Conservation (phyloP, 495 filamentous ascomycete species). For the Lindgomyces ingoldianus region DNA sequence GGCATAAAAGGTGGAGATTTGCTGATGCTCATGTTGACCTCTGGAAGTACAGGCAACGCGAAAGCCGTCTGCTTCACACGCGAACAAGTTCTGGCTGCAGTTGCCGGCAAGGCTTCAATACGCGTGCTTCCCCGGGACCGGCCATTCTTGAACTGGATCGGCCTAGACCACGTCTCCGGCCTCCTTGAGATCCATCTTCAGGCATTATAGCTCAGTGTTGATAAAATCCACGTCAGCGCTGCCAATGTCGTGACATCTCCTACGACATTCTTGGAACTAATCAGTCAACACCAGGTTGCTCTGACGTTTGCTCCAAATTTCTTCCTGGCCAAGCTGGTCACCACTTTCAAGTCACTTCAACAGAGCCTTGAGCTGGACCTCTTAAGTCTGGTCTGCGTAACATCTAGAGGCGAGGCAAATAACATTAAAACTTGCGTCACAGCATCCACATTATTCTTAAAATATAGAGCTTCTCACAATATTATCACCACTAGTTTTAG, state of each 20-base stretch:
- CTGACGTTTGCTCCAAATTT: slow-evolving; percentile 60
- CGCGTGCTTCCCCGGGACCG: not conserved
- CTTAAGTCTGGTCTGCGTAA: not conserved
- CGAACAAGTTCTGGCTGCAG: slow-evolving; percentile 50
- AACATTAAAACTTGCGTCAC: not conserved
- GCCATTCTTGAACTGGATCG: slow-evolving; percentile 55
- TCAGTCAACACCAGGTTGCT: slow-evolving; percentile 49
- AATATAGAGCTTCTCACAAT: slow-evolving; percentile 40
- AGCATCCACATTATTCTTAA: not conserved
- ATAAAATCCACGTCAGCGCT: slow-evolving; percentile 53
- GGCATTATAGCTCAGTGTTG: slow-evolving; percentile 46
- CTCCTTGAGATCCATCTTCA: slow-evolving; percentile 55
- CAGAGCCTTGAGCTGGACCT: not conserved
- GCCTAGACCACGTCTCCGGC: slow-evolving; percentile 57
- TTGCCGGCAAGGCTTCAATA: slow-evolving; percentile 47
- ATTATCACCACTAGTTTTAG: slow-evolving; percentile 55
- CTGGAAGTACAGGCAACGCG: slow-evolving; percentile 56
- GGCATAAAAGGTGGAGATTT: slow-evolving; percentile 23
- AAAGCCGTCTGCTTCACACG: slow-evolving; percentile 56
- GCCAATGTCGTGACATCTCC: slow-evolving; percentile 50
- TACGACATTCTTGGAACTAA: slow-evolving; percentile 46
- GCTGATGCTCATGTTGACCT: slow-evolving; percentile 58
- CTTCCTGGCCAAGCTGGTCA: slow-evolving; percentile 47
- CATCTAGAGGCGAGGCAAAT: slow-evolving; percentile 4
- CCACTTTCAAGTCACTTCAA: not conserved